Evolutionary conservation across 2,329 filamentous ascomycete genomes (phyloP).

Genomic region (Aspergillus eucalypticola): DNA sequence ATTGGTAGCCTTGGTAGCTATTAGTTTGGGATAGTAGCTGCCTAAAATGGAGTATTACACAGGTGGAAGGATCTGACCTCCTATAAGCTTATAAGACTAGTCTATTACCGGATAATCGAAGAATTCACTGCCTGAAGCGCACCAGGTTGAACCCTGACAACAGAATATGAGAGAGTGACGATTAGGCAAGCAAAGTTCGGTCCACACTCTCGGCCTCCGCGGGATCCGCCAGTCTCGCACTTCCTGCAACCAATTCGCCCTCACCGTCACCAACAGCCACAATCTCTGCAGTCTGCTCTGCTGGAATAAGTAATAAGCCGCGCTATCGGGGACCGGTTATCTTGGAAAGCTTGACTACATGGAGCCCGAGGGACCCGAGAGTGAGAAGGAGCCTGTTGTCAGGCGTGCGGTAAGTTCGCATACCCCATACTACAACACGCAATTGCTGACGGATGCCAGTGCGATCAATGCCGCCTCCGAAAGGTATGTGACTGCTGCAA

Average conservation of each 20-base stretch:
- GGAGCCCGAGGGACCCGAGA: slow-evolving; percentile 34
- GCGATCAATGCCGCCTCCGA: slow-evolving; percentile 37
- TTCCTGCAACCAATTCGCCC: not conserved
- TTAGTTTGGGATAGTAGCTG: too few relatives aligned
- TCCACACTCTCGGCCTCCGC: slow-evolving; percentile 18
- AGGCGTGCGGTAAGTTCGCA: slow-evolving; percentile 35
- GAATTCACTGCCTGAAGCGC: too few relatives aligned
- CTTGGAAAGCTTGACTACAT: slow-evolving; percentile 16
- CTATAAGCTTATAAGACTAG: too few relatives aligned
- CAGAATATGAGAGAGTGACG: too few relatives aligned
- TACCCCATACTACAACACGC: not conserved
- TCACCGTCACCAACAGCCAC: not conserved
- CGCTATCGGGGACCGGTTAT: not conserved
- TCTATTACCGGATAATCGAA: too few relatives aligned
- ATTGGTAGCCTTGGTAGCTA: too few relatives aligned
- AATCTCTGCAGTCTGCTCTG: not conserved
- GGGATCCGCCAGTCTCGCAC: slow-evolving; percentile 15
- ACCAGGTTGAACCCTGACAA: too few relatives aligned
- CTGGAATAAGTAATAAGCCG: not conserved
- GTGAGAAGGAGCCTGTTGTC: slow-evolving; percentile 24
- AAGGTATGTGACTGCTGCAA: slow-evolving; percentile 27
- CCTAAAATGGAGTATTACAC: too few relatives aligned
- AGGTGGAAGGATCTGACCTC: too few relatives aligned
- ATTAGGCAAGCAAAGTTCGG: not conserved
- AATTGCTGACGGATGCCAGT: slow-evolving; percentile 24